A percentile compares a stretch with the other conserved stretches of the same genome.
phyloP scores from a whole-genome alignment of 331 rosid genomes.

The Pyracantha coccinea region DNA sequence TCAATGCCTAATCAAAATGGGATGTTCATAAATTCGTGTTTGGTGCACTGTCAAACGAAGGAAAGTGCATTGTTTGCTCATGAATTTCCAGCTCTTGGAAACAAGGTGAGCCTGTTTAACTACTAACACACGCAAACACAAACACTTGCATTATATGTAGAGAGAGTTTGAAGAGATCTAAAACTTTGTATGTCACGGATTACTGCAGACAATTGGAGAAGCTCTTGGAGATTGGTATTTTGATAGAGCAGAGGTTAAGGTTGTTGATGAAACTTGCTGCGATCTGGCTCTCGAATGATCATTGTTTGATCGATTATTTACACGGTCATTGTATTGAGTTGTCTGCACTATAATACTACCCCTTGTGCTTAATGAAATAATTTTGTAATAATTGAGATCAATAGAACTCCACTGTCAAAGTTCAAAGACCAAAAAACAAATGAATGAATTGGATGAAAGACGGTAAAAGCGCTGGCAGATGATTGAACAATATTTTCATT shows the following conservation, averaged over 20 bases:
- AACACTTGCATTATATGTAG: background rate
- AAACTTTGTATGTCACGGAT: background rate
- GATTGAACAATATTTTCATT: background rate
- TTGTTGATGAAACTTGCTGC: constrained; percentile 60
- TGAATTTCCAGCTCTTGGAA: constrained; percentile 53
- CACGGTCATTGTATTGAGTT: background rate
- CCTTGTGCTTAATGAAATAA: constrained; percentile 7
- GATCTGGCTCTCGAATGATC: constrained; percentile 39
- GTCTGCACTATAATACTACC: background rate
- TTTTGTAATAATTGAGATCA: constrained; percentile 16
- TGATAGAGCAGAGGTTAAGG: constrained; percentile 61
- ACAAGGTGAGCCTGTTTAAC: constrained; percentile 45
- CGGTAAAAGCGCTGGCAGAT: background rate
- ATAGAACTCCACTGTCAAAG: background rate
- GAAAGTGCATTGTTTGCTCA: constrained; percentile 81
- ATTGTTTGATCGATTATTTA: constrained; percentile 9
- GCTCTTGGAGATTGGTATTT: constrained; percentile 98
- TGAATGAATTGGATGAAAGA: background rate
- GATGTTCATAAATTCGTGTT: constrained; percentile 73
- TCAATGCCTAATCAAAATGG: constrained; percentile 54
- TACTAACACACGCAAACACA: background rate
- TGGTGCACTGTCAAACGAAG: constrained; percentile 78
- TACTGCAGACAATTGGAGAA: constrained; percentile 57
- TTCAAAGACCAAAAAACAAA: background rate
- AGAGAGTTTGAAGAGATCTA: background rate